Conservation (phyloP, 495 filamentous ascomycete species). For the Neurospora tetrasperma region DNA sequence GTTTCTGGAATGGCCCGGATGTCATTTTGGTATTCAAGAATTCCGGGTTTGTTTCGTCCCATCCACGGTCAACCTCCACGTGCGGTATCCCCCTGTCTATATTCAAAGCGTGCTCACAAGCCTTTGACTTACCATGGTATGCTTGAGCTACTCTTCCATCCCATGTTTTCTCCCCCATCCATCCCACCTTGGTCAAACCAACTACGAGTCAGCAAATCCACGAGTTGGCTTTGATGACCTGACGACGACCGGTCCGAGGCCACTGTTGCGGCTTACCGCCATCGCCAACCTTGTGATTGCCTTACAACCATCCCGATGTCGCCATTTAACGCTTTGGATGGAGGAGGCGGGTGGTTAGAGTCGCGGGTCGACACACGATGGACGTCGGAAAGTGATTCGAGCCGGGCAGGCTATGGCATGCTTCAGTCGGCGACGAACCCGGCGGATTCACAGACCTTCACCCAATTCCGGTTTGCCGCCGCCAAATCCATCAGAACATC, state of each 20-base stretch:
- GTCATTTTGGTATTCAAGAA: neutral
- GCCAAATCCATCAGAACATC: conserved; percentile 38
- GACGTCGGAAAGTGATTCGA: conserved; percentile 11
- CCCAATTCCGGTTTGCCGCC: conserved; percentile 32
- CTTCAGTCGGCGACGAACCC: conserved; percentile 28
- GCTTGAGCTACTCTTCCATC: conserved; percentile 9
- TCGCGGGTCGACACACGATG: conserved; percentile 28
- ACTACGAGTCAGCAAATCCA: conserved; percentile 23
- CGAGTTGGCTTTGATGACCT: conserved; percentile 37
- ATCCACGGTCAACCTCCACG: neutral
- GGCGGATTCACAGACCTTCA: conserved; percentile 22
- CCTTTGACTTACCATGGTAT: neutral
- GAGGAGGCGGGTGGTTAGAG: conserved; percentile 28
- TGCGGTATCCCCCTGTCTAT: neutral
- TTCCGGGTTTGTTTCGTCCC: neutral
- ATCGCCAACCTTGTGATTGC: conserved; percentile 28
- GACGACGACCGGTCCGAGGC: conserved; percentile 29
- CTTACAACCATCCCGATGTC: conserved; percentile 22
- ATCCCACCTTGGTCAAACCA: conserved; percentile 20
- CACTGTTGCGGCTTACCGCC: conserved; percentile 35
- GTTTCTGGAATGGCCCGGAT: conserved; percentile 16
- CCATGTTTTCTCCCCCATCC: conserved; percentile 21
- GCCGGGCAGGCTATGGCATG: conserved; percentile 15
- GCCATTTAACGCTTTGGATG: conserved; percentile 23
- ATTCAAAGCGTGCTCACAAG: neutral